Conservation (phyloP, 2,329 filamentous ascomycete species). For the Shiraia bambusicola region DNA sequence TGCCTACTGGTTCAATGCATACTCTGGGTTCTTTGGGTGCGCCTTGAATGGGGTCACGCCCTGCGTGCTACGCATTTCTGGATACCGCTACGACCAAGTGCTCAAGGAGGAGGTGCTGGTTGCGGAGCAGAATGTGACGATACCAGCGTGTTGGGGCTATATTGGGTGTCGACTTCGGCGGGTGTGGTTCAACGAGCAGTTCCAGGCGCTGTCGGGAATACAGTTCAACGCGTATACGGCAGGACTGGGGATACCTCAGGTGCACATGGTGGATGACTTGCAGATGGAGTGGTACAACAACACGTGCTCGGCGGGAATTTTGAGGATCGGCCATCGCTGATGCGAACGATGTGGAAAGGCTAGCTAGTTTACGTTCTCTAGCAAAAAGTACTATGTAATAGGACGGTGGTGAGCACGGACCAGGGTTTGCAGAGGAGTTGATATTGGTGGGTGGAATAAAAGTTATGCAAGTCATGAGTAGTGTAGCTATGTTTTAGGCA, state of each 20-base stretch:
- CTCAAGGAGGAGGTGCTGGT: conserved; percentile 40
- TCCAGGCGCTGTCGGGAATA: conserved; percentile 49
- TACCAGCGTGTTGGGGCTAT: conserved; percentile 46
- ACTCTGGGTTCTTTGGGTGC: conserved; percentile 52
- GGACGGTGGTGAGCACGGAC: too few relatives aligned
- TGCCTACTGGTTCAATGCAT: conserved; percentile 55
- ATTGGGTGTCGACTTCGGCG: conserved; percentile 48
- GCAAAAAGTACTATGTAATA: too few relatives aligned
- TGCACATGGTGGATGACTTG: conserved; percentile 54
- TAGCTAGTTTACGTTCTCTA: too few relatives aligned
- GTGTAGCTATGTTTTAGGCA: conserved; percentile 7
- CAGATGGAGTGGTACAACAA: conserved; percentile 53
- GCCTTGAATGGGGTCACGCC: conserved; percentile 43
- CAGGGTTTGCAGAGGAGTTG: not conserved
- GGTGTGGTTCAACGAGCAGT: conserved; percentile 45
- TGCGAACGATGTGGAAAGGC: conserved; percentile 1
- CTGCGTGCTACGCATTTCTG: conserved; percentile 50
- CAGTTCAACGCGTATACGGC: conserved; percentile 51
- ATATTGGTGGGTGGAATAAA: conserved; percentile 1
- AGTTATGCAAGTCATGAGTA: conserved; percentile 2
- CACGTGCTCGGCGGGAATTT: conserved; percentile 50
- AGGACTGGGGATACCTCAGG: conserved; percentile 41
- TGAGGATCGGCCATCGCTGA: conserved; percentile 37
- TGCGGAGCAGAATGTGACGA: conserved; percentile 42
- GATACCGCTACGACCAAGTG: conserved; percentile 46